Evolutionary conservation across 2,329 filamentous ascomycete species (phyloP).

Genomic region (Dactylellina sp.): DNA sequence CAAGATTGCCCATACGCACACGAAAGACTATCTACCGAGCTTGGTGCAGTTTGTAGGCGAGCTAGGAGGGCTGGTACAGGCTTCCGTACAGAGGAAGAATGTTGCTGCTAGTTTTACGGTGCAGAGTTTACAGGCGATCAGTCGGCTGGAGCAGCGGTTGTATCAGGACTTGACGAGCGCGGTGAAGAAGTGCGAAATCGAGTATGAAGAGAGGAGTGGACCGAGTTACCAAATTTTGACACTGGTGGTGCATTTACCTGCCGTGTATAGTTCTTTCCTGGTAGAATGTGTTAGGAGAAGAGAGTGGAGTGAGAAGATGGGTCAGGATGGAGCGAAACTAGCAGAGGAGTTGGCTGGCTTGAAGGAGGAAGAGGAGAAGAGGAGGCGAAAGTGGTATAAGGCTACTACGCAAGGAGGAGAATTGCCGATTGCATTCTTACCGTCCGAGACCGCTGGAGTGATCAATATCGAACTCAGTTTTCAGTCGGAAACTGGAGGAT

Average conservation of each 20-base stretch:
- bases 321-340: conserved; percentile 83
- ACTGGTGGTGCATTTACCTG: conserved; percentile 83
- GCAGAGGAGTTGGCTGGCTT: conserved; percentile 93
- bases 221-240: conserved; percentile 81
- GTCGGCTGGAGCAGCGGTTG: conserved; percentile 45
- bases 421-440: conserved; percentile 67
- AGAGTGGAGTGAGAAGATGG: conserved; percentile 93
- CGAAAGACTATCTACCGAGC: conserved; percentile 73
- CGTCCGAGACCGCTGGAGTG: conserved; percentile 66
- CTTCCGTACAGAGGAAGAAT: conserved; percentile 64
- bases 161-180: conserved; percentile 71
- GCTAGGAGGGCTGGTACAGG: conserved; percentile 69
- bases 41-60: conserved; percentile 71
- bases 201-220: conserved; percentile 77
- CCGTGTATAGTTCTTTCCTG: conserved; percentile 88
- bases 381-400: conserved; percentile 90
- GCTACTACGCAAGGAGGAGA: conserved; percentile 75
- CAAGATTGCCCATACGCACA: conserved; percentile 74
- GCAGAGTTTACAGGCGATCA: conserved; percentile 45
- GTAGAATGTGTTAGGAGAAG: conserved; percentile 85
- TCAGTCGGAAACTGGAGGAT: conserved; percentile 73
- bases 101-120: conserved; percentile 31
- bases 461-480: conserved; percentile 59
- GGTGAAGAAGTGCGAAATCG: conserved; percentile 77
- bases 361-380: conserved; percentile 89